phyloP scores from a whole-genome alignment of 2,329 filamentous ascomycete species.

The Sporothrix pseudoabietina region DNA sequence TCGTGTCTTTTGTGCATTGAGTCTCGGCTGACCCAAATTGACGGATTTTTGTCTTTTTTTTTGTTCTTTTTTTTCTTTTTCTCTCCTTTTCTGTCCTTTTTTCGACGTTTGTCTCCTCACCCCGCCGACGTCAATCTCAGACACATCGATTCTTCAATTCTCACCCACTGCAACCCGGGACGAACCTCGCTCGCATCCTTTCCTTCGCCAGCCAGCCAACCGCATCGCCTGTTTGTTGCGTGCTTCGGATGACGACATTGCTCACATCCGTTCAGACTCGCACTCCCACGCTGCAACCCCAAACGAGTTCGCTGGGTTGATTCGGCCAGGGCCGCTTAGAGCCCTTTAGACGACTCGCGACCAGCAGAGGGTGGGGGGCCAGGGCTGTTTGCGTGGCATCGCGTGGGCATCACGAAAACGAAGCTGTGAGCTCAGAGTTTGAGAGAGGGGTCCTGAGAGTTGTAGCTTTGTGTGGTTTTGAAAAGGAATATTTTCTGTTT shows the following conservation, averaged over 20 bases:
- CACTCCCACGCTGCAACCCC: constrained; percentile 15
- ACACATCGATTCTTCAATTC: not conserved
- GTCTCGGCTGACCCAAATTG: constrained; percentile 3
- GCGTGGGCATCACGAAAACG: not conserved
- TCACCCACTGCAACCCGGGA: not conserved
- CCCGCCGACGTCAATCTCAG: not conserved
- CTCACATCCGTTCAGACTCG: not conserved
- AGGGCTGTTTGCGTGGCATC: constrained; percentile 2
- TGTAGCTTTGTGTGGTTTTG: not conserved
- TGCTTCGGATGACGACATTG: constrained; percentile 36
- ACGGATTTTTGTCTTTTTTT: not conserved
- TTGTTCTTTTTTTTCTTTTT: not conserved
- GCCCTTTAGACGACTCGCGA: not conserved
- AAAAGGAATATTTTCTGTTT: not conserved
- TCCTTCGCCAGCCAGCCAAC: not conserved
- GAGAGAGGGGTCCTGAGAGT: not conserved
- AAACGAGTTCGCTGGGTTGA: constrained; percentile 16
- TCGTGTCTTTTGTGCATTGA: not conserved
- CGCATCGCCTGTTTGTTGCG: constrained; percentile 30
- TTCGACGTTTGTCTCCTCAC: not conserved
- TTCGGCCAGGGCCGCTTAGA: constrained; percentile 22
- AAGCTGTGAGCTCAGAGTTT: not conserved
- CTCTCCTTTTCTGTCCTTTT: not conserved
- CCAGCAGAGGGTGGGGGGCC: constrained; percentile 27
- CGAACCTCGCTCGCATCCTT: not conserved